These are phyloP conservation scores for Penicillium sp. DNA, from an alignment of 2,329 filamentous ascomycete genomes.

Conservation along the genomic window DNA sequence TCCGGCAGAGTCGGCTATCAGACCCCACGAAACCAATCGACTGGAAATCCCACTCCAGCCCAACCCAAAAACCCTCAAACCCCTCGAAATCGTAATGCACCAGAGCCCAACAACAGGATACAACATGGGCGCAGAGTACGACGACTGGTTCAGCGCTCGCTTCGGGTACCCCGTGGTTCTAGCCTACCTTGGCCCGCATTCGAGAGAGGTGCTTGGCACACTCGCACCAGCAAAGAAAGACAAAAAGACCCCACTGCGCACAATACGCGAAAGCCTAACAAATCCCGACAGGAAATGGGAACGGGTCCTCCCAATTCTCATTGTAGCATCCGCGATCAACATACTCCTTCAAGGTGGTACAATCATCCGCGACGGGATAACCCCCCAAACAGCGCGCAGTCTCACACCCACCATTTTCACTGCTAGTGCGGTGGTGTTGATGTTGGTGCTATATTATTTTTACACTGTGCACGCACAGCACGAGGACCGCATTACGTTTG, in stretches of 20 bases:
- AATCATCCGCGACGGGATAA: background rate
- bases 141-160: conserved; percentile 65
- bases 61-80: conserved; percentile 44
- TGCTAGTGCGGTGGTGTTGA: background rate
- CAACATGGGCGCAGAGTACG: conserved; percentile 60
- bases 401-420: background rate
- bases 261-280: background rate
- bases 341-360: background rate
- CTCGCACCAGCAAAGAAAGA: conserved; percentile 44
- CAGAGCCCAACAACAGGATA: conserved; percentile 58
- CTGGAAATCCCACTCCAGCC: conserved; percentile 60
- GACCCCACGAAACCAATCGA: conserved; percentile 12
- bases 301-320: background rate
- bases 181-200: conserved; percentile 62
- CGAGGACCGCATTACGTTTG: conserved; percentile 30
- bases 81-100: conserved; percentile 58
- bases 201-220: conserved; percentile 61
- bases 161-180: conserved; percentile 63
- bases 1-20: conserved; percentile 22
- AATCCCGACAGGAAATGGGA: background rate
- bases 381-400: background rate
- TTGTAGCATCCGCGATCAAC: background rate
- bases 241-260: background rate
- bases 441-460: conserved; percentile 3
- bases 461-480: background rate